Base-by-base conservation (phyloP, 2,329 filamentous ascomycete species). In the Chrysosphaeria jannelii region DNA sequence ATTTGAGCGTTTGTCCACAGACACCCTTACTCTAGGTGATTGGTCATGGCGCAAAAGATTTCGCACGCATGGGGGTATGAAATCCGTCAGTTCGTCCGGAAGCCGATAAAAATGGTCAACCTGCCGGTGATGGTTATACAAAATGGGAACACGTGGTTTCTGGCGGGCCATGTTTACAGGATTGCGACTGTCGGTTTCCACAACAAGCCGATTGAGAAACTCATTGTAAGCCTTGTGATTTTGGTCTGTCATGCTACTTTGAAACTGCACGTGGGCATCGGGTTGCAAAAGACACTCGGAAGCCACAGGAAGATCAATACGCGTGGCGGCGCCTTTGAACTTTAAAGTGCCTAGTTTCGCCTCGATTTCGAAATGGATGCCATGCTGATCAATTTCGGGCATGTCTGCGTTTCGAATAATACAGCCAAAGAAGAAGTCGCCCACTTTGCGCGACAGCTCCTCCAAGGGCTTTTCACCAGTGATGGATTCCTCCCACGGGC, bases 271-370 rank as follows among this genome's bases (percentile, higher is more conserved):
- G 52, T 52, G 56, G 15, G 27, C 28, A 6, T 25, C 31, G 19
- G 62, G 55, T 22, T 51, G 50, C 11, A 89, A 43, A 5, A 88
- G 48, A 22, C 61, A 69, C 39, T 85, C 71, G 1, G 72, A 67
- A 12, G 54, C 42, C 4, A 85, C 53, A 5, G 62, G 60, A 7
- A 79, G 44, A 7, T 56, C 47, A 13, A 79, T 47, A n/a, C 75
- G 57, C 22, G 65, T 52, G 27, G 68, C 60, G 5, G 62, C 71
- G 29, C 67, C 58, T 37, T 62, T 64, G 39, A 75, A 66, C 27
- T 81, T 59, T 9, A 93, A 53, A 13, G 64, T 68, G 10, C 85
- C 85, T 22, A 93, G 51, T 42, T 93, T 93, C 7, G 78, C 85
- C 46, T 97, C 85, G 25, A 97, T 72, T 43, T 97, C 85, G 25